These are phyloP conservation scores for Mucor racemosus DNA, from an alignment of 371 early-diverging fungal species.

Conservation along the genomic window DNA sequence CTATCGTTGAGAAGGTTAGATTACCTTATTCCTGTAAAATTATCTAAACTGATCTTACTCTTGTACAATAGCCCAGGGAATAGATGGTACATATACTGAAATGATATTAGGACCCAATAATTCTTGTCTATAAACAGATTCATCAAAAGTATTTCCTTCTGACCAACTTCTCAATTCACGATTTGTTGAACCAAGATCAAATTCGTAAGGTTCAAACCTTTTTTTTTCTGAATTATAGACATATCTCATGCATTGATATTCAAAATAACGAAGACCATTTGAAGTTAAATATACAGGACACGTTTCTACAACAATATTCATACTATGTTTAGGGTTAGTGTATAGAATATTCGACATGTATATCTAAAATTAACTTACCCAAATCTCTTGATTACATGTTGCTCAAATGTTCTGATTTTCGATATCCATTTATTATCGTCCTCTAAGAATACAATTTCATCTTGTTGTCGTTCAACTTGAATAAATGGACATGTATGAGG, in stretches of 20 bases:
- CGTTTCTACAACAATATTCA: constrained; percentile 48
- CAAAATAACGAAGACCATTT: constrained; percentile 63
- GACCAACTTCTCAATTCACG: constrained; percentile 49
- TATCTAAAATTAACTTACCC: constrained; percentile 8
- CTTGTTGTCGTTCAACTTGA: constrained; percentile 66
- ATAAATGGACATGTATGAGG: constrained; percentile 56
- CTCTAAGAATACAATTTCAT: constrained; percentile 54
- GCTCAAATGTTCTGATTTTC: constrained; percentile 36
- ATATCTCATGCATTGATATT: constrained; percentile 76
- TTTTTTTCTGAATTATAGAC: constrained; percentile 51
- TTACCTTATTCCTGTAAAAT: too few relatives aligned
- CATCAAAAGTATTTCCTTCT: constrained; percentile 51
- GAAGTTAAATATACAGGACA: constrained; percentile 46
- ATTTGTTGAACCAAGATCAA: constrained; percentile 57
- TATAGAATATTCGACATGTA: background rate
- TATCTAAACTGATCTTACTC: constrained; percentile 41
- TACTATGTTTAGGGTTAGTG: background rate
- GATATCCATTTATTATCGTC: constrained; percentile 42
- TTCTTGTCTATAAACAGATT: constrained; percentile 57
- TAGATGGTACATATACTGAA: constrained; percentile 56
- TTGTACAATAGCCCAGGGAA: constrained; percentile 52
- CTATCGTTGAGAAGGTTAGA: background rate
- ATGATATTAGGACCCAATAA: constrained; percentile 71
- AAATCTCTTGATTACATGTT: constrained; percentile 9
- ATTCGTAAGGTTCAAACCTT: constrained; percentile 58